Evolutionary conservation across 345 rosid species (phyloP), one percentile per base, ranked within the genome.

Genomic region (Laguncularia racemosa): DNA sequence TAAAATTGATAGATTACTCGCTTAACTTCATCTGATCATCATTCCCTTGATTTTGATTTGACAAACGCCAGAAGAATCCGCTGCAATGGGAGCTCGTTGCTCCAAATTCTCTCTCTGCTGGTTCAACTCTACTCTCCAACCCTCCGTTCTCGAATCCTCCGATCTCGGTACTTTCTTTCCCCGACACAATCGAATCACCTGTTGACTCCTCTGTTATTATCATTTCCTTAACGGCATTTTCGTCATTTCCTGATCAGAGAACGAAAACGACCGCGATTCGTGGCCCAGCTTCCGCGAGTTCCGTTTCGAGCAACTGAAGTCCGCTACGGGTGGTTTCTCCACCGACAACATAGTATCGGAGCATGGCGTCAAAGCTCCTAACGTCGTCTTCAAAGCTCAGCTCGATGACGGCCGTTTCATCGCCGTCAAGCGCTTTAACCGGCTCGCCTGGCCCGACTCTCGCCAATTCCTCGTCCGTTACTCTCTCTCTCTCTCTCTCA

Each of bases 281-380:
- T 75, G 88, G 79, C 93, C 95, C 56, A 82, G 70, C 70, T 92
- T 89, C 75, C 73, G 63, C 26, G 99, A 87, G 69, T 85, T 81
- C 71, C 73, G 79, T 60, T 76, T 83, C 52, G 91, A 89, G 57
- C 96, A 89, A 68, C 65, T 93, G 56, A 80, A 74, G 68, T 72
- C 79, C 14, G 92, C 97, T 23, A 93, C 99, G 2, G 58, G 73
- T 0, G 91, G 86, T 28, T 93, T 89, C 78, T 80, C 89, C 15
- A 56, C 95, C 7, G 95, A 86, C 43, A 87, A 82, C 81, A 83
- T 93, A 65, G 97, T 93, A 6, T 93, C 99, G 57, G 97, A 93
- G 61, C 99, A 93, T 65, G 97, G 99, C 6, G 91, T 89, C 71
- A 93, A 89, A 72, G 96, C 97, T 62, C 99, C 96, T 2, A 93